These are phyloP conservation scores for Aurantiochytrium sp. DNA, from an alignment of 108 stramenopile species.

Conservation along the genomic window DNA sequence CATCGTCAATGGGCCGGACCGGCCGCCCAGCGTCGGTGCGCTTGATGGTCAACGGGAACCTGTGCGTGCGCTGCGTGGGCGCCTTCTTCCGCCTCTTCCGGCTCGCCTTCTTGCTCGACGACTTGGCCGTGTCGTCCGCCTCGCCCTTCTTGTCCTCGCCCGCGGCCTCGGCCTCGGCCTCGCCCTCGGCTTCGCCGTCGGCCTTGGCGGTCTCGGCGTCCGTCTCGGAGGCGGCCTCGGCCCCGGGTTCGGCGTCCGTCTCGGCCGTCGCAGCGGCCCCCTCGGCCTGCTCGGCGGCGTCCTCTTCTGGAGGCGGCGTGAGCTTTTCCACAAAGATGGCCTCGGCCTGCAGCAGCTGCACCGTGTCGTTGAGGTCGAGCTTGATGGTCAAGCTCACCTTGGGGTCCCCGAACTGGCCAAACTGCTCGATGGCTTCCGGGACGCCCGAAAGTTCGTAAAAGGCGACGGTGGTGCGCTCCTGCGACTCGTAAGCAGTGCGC, in stretches of 20 bases:
- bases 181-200: constrained; percentile 35
- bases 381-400: constrained; percentile 93
- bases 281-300: too few relatives aligned
- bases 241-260: constrained; percentile 37
- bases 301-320: constrained; percentile 41
- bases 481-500: constrained; percentile 68
- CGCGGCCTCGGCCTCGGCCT: neutral
- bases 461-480: constrained; percentile 53
- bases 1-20: constrained; percentile 52
- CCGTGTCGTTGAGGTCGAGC: constrained; percentile 76
- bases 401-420: constrained; percentile 75
- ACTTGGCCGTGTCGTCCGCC: constrained; percentile 45
- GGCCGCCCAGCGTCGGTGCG: constrained; percentile 59
- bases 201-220: constrained; percentile 27
- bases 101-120: constrained; percentile 42
- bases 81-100: constrained; percentile 79
- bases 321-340: constrained; percentile 82
- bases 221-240: constrained; percentile 1
- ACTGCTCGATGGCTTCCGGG: constrained; percentile 83
- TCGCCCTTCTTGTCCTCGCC: constrained; percentile 42
- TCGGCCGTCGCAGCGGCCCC: constrained; percentile 47
- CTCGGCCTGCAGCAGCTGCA: constrained; percentile 81
- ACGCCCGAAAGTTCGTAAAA: constrained; percentile 87
- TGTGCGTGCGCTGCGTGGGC: constrained; percentile 52
- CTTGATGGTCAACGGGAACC: constrained; percentile 52